Evolutionary conservation across 2,329 filamentous ascomycete genomes (phyloP).

Genomic region (Emmonsia crescens): DNA sequence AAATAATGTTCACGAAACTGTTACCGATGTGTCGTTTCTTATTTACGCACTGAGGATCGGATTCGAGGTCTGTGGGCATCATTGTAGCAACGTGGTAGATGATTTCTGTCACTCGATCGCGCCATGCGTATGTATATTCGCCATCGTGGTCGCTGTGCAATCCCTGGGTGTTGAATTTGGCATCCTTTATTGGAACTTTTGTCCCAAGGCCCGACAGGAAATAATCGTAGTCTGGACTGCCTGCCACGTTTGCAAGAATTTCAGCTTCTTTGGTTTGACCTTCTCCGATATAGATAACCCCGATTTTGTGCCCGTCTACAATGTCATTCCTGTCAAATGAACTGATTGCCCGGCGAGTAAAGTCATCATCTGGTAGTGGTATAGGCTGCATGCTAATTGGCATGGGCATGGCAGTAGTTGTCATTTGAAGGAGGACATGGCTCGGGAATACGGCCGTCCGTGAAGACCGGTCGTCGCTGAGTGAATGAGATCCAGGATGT

Average conservation of each 20-base stretch:
- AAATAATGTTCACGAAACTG: slow-evolving; percentile 95
- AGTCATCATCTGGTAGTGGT: slow-evolving; percentile 61
- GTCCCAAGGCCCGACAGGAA: slow-evolving; percentile 77
- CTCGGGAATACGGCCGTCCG: slow-evolving; percentile 35
- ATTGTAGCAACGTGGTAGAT: slow-evolving; percentile 94
- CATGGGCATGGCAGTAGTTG: slow-evolving; percentile 33
- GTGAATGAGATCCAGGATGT: slow-evolving; percentile 29
- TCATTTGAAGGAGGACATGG: slow-evolving; percentile 37
- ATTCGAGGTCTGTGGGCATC: slow-evolving; percentile 81
- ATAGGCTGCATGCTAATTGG: slow-evolving; percentile 54
- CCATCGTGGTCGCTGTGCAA: slow-evolving; percentile 78
- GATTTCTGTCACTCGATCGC: slow-evolving; percentile 86
- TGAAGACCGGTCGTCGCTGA: slow-evolving; percentile 25
- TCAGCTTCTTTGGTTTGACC: slow-evolving; percentile 72
- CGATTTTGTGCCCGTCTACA: slow-evolving; percentile 90
- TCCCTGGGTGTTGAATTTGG: slow-evolving; percentile 86
- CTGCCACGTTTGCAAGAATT: slow-evolving; percentile 76
- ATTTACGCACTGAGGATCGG: slow-evolving; percentile 62
- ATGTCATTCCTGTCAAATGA: slow-evolving; percentile 80
- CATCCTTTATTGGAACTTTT: slow-evolving; percentile 66
- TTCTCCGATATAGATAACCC: slow-evolving; percentile 85
- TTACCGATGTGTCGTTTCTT: slow-evolving; percentile 97
- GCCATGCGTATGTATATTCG: slow-evolving; percentile 84
- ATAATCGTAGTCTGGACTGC: slow-evolving; percentile 76
- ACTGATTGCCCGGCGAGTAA: slow-evolving; percentile 61